Base-by-base conservation (phyloP, 805 yeast genomes). In the Cyberlindnera samutprakarnensis region DNA sequence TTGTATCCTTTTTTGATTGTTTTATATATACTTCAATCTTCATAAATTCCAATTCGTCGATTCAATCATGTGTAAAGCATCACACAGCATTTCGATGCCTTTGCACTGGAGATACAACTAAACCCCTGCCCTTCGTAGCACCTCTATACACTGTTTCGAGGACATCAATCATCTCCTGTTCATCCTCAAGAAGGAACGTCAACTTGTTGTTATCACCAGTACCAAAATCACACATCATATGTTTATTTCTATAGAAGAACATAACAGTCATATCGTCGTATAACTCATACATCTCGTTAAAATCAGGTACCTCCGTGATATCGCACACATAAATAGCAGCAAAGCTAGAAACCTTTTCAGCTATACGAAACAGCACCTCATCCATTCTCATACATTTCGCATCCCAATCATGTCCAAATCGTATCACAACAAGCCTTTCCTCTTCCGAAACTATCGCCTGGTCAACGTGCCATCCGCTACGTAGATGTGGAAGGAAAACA, bases 141-240 rank as follows among this genome's bases (percentile, higher is more conserved):
- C 96, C 96, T 41, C 96, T 59, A 56, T 81, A 92, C 1, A 90
- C 75, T 0, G 88, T 79, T 50, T 92, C 98, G 9, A 92, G 61
- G 19, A 92, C 81, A 55, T 90, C 97, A 14, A 92, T 82, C 66
- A 92, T 58, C 45, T 87, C 96, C 54, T 90, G 96, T 39, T 80
- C 78, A 52, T 84, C 84, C 25, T 73, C 77, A 15, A 81, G 54
- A 10, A 75, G 67, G 57, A 90, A 90, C 51, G 86, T 87, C 62
- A 92, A 63, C 64, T 92, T 90, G 64, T 92, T 92, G 58, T 92
- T 92, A 53, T 92, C 87, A 20, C 98, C 98, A 0, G 97, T 92
- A 3, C 98, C 98, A 56, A 88, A 87, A 63, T 92, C 98, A 58
- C 96, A 85, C 94, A 92, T 77, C 94, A 90, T 88, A 56, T 90